Conservation (phyloP, 768 basidiomycete genomes). For the Trametes meyenii region DNA sequence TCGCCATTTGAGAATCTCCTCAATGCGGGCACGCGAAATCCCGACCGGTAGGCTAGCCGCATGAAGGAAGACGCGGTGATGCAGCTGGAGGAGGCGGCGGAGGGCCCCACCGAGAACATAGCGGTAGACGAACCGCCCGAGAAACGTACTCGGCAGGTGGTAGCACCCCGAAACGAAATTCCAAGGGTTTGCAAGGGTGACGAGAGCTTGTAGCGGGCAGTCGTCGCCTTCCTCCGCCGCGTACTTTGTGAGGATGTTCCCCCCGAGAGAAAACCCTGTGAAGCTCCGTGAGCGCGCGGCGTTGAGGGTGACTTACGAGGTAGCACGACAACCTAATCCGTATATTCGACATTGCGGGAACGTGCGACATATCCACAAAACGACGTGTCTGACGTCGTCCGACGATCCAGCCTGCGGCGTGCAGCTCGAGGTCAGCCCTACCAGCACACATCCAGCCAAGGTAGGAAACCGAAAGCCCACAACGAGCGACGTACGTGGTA, state of each 20-base stretch:
- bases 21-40: slow-evolving; percentile 4
- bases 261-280: slow-evolving; percentile 31
- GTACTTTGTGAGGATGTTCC: slow-evolving; percentile 30
- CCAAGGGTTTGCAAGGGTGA: slow-evolving; percentile 30
- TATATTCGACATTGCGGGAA: slow-evolving; percentile 26
- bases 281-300: background rate
- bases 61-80: slow-evolving; percentile 21
- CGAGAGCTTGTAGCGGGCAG: slow-evolving; percentile 26
- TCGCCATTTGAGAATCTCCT: slow-evolving; percentile 10
- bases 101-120: slow-evolving; percentile 28
- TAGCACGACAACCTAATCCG: slow-evolving; percentile 22
- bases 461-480: background rate
- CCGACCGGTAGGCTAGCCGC: background rate
- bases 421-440: background rate
- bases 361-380: slow-evolving; percentile 27
- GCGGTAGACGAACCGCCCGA: slow-evolving; percentile 24
- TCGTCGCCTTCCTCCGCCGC: slow-evolving; percentile 28
- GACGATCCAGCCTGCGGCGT: slow-evolving; percentile 28
- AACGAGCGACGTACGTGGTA: slow-evolving; percentile 25
- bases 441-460: background rate
- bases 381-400: slow-evolving; percentile 27
- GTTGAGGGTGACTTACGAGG: background rate
- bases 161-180: slow-evolving; percentile 22
- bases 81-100: slow-evolving; percentile 21
- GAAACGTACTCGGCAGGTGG: slow-evolving; percentile 16